phyloP scores from a whole-genome alignment of 805 yeast genomes.

The Candida jianshihensis region DNA sequence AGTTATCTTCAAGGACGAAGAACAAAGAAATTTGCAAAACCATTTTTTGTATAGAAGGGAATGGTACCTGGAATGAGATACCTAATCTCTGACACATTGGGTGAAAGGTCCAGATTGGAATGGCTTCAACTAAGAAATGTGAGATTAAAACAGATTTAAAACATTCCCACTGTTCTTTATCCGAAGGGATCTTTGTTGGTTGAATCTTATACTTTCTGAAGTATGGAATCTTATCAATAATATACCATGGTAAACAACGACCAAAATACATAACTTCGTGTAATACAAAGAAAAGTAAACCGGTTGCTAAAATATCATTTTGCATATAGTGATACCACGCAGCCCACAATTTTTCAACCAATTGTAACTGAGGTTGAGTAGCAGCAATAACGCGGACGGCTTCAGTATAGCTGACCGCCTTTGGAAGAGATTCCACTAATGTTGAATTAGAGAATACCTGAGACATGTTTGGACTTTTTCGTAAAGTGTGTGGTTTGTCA shows the following conservation, averaged over 20 bases:
- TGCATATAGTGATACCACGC: slow-evolving; percentile 77
- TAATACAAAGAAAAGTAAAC: slow-evolving; percentile 68
- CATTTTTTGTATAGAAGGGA: slow-evolving; percentile 62
- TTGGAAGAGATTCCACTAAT: slow-evolving; percentile 1
- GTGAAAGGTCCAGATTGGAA: slow-evolving; percentile 97
- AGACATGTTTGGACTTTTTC: too few relatives aligned
- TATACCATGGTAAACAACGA: slow-evolving; percentile 87
- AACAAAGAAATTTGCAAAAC: slow-evolving; percentile 63
- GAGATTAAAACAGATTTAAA: slow-evolving; percentile 75
- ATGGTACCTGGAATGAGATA: slow-evolving; percentile 73
- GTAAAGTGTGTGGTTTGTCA: too few relatives aligned
- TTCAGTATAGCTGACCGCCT: not conserved
- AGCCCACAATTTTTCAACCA: slow-evolving; percentile 77
- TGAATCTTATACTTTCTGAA: slow-evolving; percentile 87
- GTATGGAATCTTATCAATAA: slow-evolving; percentile 78
- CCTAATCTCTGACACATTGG: slow-evolving; percentile 82
- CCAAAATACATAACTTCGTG: slow-evolving; percentile 92
- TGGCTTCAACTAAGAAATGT: slow-evolving; percentile 88
- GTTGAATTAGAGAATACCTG: slow-evolving; percentile 3
- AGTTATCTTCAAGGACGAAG: slow-evolving; percentile 83
- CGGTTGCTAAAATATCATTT: slow-evolving; percentile 90
- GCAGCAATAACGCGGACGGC: not conserved
- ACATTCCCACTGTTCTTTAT: slow-evolving; percentile 89
- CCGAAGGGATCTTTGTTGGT: slow-evolving; percentile 72
- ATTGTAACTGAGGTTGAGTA: slow-evolving; percentile 30